phyloP scores from a whole-genome alignment of 345 rosid species.

The Populus euphratica region DNA sequence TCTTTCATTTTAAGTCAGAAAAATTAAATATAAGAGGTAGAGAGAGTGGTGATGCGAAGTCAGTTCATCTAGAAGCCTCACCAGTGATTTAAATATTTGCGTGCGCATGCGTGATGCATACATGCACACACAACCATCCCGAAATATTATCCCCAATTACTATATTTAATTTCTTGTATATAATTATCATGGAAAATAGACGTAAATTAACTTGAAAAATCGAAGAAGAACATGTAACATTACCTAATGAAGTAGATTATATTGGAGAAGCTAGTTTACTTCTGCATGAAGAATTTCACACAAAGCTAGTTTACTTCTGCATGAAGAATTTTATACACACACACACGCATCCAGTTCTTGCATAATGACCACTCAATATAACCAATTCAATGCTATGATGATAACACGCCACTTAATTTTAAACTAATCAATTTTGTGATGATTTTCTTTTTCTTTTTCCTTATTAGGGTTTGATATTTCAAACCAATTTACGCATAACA shows the following conservation, averaged over 20 bases:
- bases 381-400: background rate
- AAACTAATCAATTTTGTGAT: background rate
- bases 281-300: too few species aligned
- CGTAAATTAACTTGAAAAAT: background rate
- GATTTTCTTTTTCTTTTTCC: background rate
- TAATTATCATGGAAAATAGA: background rate
- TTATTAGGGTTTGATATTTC: background rate
- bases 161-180: background rate
- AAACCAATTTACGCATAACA: background rate
- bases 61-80: too few species aligned
- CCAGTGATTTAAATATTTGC: too few species aligned
- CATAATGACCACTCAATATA: background rate
- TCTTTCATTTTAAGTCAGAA: too few species aligned
- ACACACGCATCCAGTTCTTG: too few species aligned
- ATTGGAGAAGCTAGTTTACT: too few species aligned
- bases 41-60: too few species aligned
- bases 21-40: too few species aligned
- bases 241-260: too few species aligned
- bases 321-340: too few species aligned
- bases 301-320: too few species aligned
- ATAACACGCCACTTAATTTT: background rate
- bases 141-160: background rate
- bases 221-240: background rate
- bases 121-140: background rate
- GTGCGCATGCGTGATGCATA: too few species aligned